Evolutionary conservation across 345 rosid genomes (phyloP), one percentile per base, ranked within the genome.

Genomic region (Salix caprea): DNA sequence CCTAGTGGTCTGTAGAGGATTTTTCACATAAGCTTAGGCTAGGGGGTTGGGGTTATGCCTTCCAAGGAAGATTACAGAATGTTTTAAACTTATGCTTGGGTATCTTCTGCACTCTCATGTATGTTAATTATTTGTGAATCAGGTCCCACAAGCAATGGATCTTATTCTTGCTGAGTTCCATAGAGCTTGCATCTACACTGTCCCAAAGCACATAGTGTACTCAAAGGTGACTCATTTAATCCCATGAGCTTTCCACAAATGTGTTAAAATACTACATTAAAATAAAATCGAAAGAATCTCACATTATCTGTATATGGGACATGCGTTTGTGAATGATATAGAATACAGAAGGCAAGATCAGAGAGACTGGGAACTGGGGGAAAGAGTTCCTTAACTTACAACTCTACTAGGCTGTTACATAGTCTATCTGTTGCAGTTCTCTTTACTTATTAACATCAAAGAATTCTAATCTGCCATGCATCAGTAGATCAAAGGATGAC

Each of bases 151-250:
- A 39, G 85, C 83, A 65, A 89, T 91, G 93, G 97, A 96, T 86
- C 79, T 93, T 81, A 80, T 93, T 82, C 94, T 96, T 73, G 95
- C 98, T 37, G 97, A 92, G 80, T 85, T 96, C 66, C 95, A 96
- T 84, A 86, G 78, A 84, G 96, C 91, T 65, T 96, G 98, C 80
- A 89, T 89, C 77, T 96, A 91, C 84, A 91, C 97, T 14, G 90
- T 96, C 74, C 99, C 99, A 48, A 96, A 92, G 85, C 93, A 94
- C 79, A 77, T 92, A 68, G 67, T 75, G 9, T 89, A 90, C 83
- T 85, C 88, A 16, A 80, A 93, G 97, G 99, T 96, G 74, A 79
- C 30, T 54, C 14, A 50, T 67, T 50, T 62, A 37, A 44, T 64
- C 37, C 36, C 37, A 10, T 7, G 21, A 28, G 67, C n/a, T 26